Evolutionary conservation across 352 stramenopile species (phyloP), one percentile per base, ranked within the genome.

Genomic region (Pythium dissotocum): DNA sequence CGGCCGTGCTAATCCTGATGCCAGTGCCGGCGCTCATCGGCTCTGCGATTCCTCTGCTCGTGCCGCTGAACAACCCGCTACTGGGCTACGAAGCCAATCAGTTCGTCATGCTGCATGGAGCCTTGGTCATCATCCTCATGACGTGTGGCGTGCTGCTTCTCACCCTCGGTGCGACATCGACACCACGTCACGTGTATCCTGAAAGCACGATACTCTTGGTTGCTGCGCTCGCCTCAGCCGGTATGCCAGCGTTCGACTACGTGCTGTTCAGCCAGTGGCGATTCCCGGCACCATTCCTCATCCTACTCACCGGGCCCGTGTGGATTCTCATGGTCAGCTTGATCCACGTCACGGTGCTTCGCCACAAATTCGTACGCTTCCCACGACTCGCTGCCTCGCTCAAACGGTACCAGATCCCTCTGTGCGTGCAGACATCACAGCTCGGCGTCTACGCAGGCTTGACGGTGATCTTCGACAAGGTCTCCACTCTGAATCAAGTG

Each of bases 221-320:
- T 1, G 53, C 38, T 2, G 2, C 54, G 35, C 2, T 48, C 3
- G 30, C 40, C 2, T 42, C 28, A 1, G 16, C 52, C 18, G 2
- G 48, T 5, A 16, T 28, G 9, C n/a, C 40, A 2, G 18, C 8
- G 10, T 51, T 55, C 9, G 21, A 35, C 26, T 16, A 0, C 2
- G 21, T 58, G 4, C n/a, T 44, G 8, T 57, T 21, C 6, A 36
- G 24, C 8, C 18, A 54, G 28, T 59, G 55, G 35, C 33, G 21
- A 6, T 70, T 70, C 21, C 63, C 63, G 9, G 16, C 59, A 6
- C 63, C 63, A 13, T 65, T 70, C 21, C n/a, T 28, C 21, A 33
- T 58, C 1, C 12, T 65, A 0, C n/a, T 51, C 7, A 33, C 33
- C 13, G 13, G 8, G 2, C 46, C 55, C 2, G 18, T 40, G 4